These are phyloP conservation scores for Alternaria burnsii DNA, from an alignment of 2,329 filamentous ascomycete species.

Conservation along the genomic window DNA sequence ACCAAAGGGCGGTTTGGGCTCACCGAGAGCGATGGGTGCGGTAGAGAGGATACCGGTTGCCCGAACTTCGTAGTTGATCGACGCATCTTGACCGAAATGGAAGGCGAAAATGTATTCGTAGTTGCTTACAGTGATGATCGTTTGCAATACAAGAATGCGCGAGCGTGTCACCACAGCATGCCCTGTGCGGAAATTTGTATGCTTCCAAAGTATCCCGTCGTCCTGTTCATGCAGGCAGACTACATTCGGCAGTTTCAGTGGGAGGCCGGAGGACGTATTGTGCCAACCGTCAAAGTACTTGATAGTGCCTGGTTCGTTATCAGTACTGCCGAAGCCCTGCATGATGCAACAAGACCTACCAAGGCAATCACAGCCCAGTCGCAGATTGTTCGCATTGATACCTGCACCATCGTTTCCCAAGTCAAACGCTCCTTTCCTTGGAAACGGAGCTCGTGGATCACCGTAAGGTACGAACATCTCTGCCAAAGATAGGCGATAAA, in stretches of 20 bases:
- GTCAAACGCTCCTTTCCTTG: conserved; percentile 56
- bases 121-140: conserved; percentile 38
- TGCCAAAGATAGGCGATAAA: conserved; percentile 54
- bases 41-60: conserved; percentile 57
- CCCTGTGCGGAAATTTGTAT: conserved; percentile 38
- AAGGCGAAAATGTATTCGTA: conserved; percentile 41
- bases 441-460: conserved; percentile 53
- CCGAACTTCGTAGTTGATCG: conserved; percentile 54
- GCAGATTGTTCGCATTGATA: conserved; percentile 55
- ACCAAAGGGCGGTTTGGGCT: conserved; percentile 48
- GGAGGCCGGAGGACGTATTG: background rate
- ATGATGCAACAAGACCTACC: conserved; percentile 28
- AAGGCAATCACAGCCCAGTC: conserved; percentile 56
- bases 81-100: conserved; percentile 37
- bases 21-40: conserved; percentile 46
- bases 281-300: conserved; percentile 24
- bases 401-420: conserved; percentile 56
- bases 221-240: conserved; percentile 70
- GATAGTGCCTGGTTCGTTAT: conserved; percentile 36
- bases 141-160: conserved; percentile 36
- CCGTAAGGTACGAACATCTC: conserved; percentile 59
- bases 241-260: conserved; percentile 38
- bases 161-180: conserved; percentile 31
- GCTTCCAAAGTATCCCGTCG: conserved; percentile 40
- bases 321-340: background rate